Evolutionary conservation across 2,329 filamentous ascomycete species (phyloP).

Genomic region (Aspergillus pseudoterreus): DNA sequence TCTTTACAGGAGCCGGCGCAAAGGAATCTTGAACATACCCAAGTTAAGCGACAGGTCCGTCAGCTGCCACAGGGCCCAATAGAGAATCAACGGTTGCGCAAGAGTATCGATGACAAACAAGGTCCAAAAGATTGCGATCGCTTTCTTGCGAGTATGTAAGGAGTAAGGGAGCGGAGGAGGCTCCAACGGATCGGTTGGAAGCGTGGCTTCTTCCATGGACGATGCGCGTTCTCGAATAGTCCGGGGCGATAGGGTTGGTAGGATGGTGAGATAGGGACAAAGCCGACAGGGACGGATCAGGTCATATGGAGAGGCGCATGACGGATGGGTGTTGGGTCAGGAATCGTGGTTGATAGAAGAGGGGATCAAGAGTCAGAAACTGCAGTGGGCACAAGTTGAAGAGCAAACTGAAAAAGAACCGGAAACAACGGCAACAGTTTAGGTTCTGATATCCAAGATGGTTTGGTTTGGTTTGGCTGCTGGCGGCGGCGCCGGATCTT

Average conservation of each 20-base stretch:
- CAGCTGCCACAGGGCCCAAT: conserved; percentile 59
- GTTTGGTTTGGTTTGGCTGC: not conserved
- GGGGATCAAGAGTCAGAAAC: too few relatives aligned
- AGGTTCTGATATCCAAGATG: conserved; percentile 1
- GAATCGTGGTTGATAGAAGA: too few relatives aligned
- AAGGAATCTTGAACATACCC: conserved; percentile 25
- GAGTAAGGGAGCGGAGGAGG: conserved; percentile 56
- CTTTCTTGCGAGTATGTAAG: conserved; percentile 51
- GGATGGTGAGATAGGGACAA: not conserved
- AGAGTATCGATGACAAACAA: conserved; percentile 58
- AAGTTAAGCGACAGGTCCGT: conserved; percentile 46
- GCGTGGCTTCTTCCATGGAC: conserved; percentile 33
- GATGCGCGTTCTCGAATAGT: conserved; percentile 6
- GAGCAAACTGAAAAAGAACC: not conserved
- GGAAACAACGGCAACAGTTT: conserved; percentile 1
- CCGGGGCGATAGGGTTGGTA: not conserved
- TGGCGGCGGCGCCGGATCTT: conserved; percentile 5
- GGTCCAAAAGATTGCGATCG: conserved; percentile 57
- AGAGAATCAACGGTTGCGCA: conserved; percentile 56
- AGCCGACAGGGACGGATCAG: not conserved
- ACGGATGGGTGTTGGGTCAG: not conserved
- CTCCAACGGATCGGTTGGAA: conserved; percentile 18
- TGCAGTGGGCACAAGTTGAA: too few relatives aligned
- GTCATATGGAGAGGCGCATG: conserved; percentile 15
- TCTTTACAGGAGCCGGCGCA: not conserved